Conservation (phyloP, 495 filamentous ascomycete genomes). For the Neurospora sp. region DNA sequence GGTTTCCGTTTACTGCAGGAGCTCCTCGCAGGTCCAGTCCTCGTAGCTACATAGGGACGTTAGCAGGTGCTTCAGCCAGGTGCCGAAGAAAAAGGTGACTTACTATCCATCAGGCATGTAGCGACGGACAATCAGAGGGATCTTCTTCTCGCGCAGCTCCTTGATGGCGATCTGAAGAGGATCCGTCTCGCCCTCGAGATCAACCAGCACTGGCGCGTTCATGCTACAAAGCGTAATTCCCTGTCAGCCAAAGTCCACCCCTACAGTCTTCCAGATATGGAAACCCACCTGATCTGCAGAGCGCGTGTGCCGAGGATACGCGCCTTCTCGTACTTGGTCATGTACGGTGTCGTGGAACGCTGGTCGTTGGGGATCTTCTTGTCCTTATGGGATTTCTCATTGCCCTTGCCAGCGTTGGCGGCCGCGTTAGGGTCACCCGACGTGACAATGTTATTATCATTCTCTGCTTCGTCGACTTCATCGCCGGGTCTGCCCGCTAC, state of each 20-base stretch:
- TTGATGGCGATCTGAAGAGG: conserved; percentile 95
- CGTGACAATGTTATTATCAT: conserved; percentile 50
- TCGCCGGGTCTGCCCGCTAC: conserved; percentile 39
- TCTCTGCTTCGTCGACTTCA: conserved; percentile 36
- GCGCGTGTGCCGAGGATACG: conserved; percentile 87
- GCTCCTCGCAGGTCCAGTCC: conserved; percentile 97
- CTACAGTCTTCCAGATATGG: neutral
- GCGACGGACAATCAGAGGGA: conserved; percentile 84
- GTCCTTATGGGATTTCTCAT: conserved; percentile 55
- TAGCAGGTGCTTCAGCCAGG: conserved; percentile 10
- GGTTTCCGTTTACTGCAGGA: conserved; percentile 42
- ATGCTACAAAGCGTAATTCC: conserved; percentile 47
- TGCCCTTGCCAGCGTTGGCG: conserved; percentile 39
- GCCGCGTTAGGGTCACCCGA: conserved; percentile 61
- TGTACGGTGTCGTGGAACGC: conserved; percentile 89
- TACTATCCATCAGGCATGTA: conserved; percentile 97
- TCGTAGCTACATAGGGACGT: conserved; percentile 59
- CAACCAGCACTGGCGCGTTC: conserved; percentile 95
- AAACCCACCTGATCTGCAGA: conserved; percentile 77
- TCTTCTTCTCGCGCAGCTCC: conserved; percentile 96
- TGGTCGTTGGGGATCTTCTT: conserved; percentile 87
- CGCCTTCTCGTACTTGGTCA: conserved; percentile 98
- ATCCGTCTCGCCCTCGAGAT: conserved; percentile 95
- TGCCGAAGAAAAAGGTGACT: conserved; percentile 25
- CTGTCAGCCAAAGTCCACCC: neutral